Evolutionary conservation across 257 asterid genomes (phyloP).

Genomic region (Solanum piurae): DNA sequence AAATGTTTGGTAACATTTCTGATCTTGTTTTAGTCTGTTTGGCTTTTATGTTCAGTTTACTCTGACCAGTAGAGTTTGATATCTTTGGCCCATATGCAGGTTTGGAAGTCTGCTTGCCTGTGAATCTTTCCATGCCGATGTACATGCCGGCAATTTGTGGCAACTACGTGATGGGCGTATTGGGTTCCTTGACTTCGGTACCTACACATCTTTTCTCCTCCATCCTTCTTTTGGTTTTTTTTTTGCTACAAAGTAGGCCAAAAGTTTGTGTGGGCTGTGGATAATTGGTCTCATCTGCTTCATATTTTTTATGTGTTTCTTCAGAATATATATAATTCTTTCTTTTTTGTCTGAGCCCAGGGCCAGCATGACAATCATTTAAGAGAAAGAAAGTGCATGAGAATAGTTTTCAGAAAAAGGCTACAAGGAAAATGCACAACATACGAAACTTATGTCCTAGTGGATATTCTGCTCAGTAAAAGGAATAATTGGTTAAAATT

Average conservation of each 20-base stretch:
- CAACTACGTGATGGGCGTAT: constrained; percentile 92
- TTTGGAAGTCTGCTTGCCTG: constrained; percentile 96
- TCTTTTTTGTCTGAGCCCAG: neutral
- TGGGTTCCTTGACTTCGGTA: constrained; percentile 98
- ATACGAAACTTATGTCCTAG: neutral
- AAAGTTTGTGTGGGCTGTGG: neutral
- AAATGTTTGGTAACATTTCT: constrained; percentile 68
- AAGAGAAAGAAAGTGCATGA: neutral
- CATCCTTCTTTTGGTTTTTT: neutral
- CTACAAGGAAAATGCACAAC: neutral
- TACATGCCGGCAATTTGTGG: constrained; percentile 98
- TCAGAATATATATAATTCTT: neutral
- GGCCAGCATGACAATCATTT: neutral
- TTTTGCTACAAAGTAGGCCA: neutral
- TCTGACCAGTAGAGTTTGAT: neutral
- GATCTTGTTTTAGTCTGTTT: neutral
- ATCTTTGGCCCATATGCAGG: constrained; percentile 30
- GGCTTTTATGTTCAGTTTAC: neutral
- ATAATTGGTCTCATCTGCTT: neutral
- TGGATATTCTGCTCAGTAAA: neutral
- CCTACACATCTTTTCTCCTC: neutral
- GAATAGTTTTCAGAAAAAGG: neutral
- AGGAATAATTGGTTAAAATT: neutral
- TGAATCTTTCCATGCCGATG: constrained; percentile 92
- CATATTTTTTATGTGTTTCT: neutral